Conservation (phyloP, 495 filamentous ascomycete genomes). For the Aspergillus sclerotioniger region DNA sequence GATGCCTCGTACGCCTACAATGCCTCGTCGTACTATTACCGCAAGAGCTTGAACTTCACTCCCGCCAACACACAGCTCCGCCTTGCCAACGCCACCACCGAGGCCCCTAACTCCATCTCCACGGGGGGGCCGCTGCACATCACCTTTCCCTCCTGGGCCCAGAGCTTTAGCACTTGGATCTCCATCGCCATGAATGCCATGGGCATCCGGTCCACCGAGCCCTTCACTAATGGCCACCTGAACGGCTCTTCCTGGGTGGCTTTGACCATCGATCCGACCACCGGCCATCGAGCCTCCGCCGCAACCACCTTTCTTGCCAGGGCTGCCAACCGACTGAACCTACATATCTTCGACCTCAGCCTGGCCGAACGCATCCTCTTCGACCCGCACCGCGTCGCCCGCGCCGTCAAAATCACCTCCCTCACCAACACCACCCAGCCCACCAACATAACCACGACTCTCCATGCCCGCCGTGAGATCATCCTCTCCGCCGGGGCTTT, state of each 20-base stretch:
- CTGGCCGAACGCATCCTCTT: constrained; percentile 24
- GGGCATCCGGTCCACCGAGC: constrained; percentile 22
- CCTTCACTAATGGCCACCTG: constrained; percentile 28
- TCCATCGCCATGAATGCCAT: constrained; percentile 28
- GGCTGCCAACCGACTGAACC: neutral
- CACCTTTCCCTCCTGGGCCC: constrained; percentile 38
- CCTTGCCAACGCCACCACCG: constrained; percentile 32
- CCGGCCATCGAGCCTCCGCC: constrained; percentile 22
- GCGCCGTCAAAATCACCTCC: constrained; percentile 27
- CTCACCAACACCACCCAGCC: constrained; percentile 6
- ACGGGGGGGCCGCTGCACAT: constrained; percentile 36
- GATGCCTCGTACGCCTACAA: constrained; percentile 46
- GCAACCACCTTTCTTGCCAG: constrained; percentile 28
- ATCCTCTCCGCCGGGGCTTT: constrained; percentile 48
- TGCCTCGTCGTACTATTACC: constrained; percentile 45
- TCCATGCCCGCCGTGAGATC: constrained; percentile 43
- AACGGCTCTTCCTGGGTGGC: constrained; percentile 32
- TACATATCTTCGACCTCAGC: constrained; percentile 7
- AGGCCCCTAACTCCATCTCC: constrained; percentile 22
- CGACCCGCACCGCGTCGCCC: constrained; percentile 26
- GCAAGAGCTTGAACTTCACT: constrained; percentile 45
- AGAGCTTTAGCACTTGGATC: constrained; percentile 30
- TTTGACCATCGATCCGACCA: constrained; percentile 28
- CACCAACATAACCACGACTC: constrained; percentile 18
- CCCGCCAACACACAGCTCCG: constrained; percentile 31